Percentiles rank a stretch among this genome's conserved stretches.
These are phyloP conservation scores for sunflower (Helianthus annuus) DNA, from an alignment of 129 eudicot species.

Conservation along the genomic window HanXRQr2.0-SUNRISE NC_035436.2:1935739-1936238, in stretches of 20 bases:
- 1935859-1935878: slow-evolving; percentile 72
- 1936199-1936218: no score
- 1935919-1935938: slow-evolving; percentile 62
- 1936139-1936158: no score
- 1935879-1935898: slow-evolving; percentile 76
- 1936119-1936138: no score
- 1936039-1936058: slow-evolving; percentile 75
- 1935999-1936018: slow-evolving; percentile 31
- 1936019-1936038: slow-evolving; percentile 32
- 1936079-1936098: slow-evolving; percentile 88
- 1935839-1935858: slow-evolving; percentile 76
- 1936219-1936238: no score
- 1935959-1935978: slow-evolving; percentile 55
- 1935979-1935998: slow-evolving; percentile 47
- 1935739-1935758: slow-evolving; percentile 72
- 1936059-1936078: slow-evolving; percentile 75
- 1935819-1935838: slow-evolving; percentile 68
- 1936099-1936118: slow-evolving; percentile 29
- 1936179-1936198: no score
- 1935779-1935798: slow-evolving; percentile 97
- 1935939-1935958: slow-evolving; percentile 44
- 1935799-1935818: slow-evolving; percentile 81
- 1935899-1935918: slow-evolving; percentile 78
- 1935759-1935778: slow-evolving; percentile 69
- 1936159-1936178: no score